phyloP scores from a whole-genome alignment of 176 grass and related monocot species.

The Saccharum spontaneum region DNA sequence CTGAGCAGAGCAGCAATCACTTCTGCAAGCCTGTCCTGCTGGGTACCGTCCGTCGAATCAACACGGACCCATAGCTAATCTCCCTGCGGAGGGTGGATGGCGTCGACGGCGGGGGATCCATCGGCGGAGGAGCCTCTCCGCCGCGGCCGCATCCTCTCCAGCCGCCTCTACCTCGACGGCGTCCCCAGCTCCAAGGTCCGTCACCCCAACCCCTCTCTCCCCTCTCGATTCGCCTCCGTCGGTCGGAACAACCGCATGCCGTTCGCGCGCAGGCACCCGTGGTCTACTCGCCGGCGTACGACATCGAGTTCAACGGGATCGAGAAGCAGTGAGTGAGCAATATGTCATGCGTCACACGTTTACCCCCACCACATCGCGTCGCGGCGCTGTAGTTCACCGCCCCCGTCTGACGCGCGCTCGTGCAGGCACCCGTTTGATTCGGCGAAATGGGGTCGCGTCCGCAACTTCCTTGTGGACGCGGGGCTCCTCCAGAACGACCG shows the following conservation, averaged over 20 bases:
- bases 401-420: not conserved
- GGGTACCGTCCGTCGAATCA: too few relatives aligned
- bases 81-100: not conserved
- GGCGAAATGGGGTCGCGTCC: conserved; percentile 58
- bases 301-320: conserved; percentile 58
- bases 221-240: not conserved
- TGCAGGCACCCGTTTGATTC: conserved; percentile 80
- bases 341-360: not conserved
- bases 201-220: not conserved
- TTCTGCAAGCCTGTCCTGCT: too few relatives aligned
- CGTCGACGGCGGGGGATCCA: not conserved
- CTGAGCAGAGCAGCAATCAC: too few relatives aligned
- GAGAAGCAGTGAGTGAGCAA: conserved; percentile 70
- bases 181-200: conserved; percentile 49
- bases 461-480: conserved; percentile 51
- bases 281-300: conserved; percentile 56
- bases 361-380: not conserved
- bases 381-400: not conserved
- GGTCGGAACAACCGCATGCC: not conserved
- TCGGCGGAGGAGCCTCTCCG: conserved; percentile 3
- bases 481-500: conserved; percentile 33
- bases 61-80: too few relatives aligned
- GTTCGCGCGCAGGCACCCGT: conserved; percentile 43
- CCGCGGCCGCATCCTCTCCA: conserved; percentile 46
- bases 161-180: conserved; percentile 63